Percentiles rank a stretch among this genome's conserved stretches.
Evolutionary conservation across 768 basidiomycete species (phyloP).

Genomic region (Trametes elegans): DNA sequence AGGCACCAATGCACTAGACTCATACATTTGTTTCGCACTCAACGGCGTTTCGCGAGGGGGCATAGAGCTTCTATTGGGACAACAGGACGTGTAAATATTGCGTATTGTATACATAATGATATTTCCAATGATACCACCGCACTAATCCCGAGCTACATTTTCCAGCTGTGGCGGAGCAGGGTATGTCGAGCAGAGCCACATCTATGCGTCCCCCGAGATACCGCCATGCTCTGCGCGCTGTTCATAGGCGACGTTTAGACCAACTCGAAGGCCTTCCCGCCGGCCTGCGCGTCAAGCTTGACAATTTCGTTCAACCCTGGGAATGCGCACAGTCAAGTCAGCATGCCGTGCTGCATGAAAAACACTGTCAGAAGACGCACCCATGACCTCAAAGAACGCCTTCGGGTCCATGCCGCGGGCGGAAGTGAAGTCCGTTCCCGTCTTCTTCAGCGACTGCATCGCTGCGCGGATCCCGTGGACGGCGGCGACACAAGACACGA

Average conservation of each 20-base stretch:
- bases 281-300: constrained; percentile 53
- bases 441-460: constrained; percentile 72
- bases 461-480: constrained; percentile 78
- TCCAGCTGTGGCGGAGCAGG: no score
- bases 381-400: constrained; percentile 77
- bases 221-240: no score
- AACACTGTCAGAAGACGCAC: constrained; percentile 33
- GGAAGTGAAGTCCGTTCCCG: constrained; percentile 66
- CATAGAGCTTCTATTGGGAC: no score
- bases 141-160: no score
- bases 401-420: constrained; percentile 71
- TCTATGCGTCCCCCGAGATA: no score
- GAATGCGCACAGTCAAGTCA: background rate
- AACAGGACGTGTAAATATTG: no score
- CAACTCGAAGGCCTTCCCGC: constrained; percentile 55
- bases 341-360: background rate
- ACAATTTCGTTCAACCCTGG: constrained; percentile 54
- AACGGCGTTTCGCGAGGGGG: no score
- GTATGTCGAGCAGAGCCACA: no score
- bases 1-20: no score
- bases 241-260: constrained; percentile 41
- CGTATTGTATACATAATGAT: no score
- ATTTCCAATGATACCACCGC: no score
- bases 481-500: constrained; percentile 74
- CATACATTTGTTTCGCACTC: no score